Evolutionary conservation across 495 filamentous ascomycete genomes (phyloP), one percentile per base, ranked within the genome.

Genomic region (Lasiosphaeris hirsuta): DNA sequence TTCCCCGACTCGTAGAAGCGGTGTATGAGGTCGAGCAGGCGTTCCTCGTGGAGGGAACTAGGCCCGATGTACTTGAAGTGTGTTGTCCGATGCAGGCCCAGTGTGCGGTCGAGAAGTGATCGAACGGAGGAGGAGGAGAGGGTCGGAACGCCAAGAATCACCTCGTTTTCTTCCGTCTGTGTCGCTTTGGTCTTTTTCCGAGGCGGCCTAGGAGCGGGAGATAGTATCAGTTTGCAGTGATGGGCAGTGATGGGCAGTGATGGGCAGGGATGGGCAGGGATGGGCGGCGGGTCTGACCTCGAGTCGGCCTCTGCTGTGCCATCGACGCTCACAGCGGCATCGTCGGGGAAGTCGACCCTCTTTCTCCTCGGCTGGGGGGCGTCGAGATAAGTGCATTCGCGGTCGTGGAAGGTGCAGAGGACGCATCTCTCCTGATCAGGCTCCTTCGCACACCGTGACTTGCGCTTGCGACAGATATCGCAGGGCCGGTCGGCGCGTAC

Each of bases 381-480:
- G 45, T 78, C 71, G 35, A 74, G 59, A 48, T 78, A 80, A 8
- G 76, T 80, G 60, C 77, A 79, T 43, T 78, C 70, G 62, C 73
- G 75, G 49, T 69, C 66, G 63, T 77, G 74, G 59, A 79, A 78
- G 18, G 72, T 65, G 60, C 77, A 80, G 19, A 78, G 74, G 18
- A 80, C 74, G 58, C 77, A 80, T 57, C 71, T 71, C 7, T 67
- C 62, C 14, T 72, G 70, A 30, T 70, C 75, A 8, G 70, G 66
- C 62, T 89, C 86, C 72, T 90, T 88, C 17, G 88, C 89, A 71
- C 89, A 93, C 44, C 86, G 82, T 63, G 84, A 88, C 72, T 91
- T 91, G 65, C 89, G 77, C 68, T 83, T 83, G 44, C 90, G 78
- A 72, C 89, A 93, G 49, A 86, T 86, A 77, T 93, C 89, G 71